These are phyloP conservation scores for Rhizopus stolonifer DNA, from an alignment of 371 early-diverging fungal genomes.

Conservation along the genomic window DNA sequence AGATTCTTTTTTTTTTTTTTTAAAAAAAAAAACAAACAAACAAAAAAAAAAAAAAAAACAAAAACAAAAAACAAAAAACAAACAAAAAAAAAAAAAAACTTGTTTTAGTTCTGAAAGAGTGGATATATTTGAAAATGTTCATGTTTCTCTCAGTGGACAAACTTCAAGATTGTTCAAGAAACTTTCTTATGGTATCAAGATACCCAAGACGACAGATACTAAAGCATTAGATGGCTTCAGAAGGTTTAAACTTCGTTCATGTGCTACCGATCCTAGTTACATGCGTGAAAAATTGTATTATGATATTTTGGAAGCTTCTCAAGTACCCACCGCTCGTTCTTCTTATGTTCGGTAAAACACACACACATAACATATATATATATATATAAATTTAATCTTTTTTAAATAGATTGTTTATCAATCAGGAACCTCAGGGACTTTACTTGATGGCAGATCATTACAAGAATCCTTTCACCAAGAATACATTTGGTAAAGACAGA, in stretches of 20 bases:
- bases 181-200: slow-evolving; percentile 26
- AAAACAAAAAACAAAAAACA: too few species aligned
- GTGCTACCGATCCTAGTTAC: slow-evolving; percentile 47
- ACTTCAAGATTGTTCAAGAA: slow-evolving; percentile 38
- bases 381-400: background rate
- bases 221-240: slow-evolving; percentile 25
- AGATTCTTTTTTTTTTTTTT: too few species aligned
- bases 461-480: slow-evolving; percentile 34
- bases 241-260: slow-evolving; percentile 38
- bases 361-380: background rate
- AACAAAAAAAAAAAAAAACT: background rate
- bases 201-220: slow-evolving; percentile 12
- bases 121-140: slow-evolving; percentile 10
- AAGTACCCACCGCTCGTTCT: slow-evolving; percentile 41
- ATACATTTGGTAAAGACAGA: slow-evolving; percentile 18
- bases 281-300: slow-evolving; percentile 55
- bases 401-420: slow-evolving; percentile 35
- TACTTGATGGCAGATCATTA: slow-evolving; percentile 45
- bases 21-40: too few species aligned
- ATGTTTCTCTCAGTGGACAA: slow-evolving; percentile 29
- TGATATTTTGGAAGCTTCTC: slow-evolving; percentile 44
- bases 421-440: slow-evolving; percentile 41
- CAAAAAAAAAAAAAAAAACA: too few species aligned
- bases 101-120: background rate
- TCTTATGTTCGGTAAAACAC: slow-evolving; percentile 39